These are phyloP conservation scores for Zymoseptoria passerinii DNA, from an alignment of 2,329 filamentous ascomycete genomes.

Conservation along the genomic window DNA sequence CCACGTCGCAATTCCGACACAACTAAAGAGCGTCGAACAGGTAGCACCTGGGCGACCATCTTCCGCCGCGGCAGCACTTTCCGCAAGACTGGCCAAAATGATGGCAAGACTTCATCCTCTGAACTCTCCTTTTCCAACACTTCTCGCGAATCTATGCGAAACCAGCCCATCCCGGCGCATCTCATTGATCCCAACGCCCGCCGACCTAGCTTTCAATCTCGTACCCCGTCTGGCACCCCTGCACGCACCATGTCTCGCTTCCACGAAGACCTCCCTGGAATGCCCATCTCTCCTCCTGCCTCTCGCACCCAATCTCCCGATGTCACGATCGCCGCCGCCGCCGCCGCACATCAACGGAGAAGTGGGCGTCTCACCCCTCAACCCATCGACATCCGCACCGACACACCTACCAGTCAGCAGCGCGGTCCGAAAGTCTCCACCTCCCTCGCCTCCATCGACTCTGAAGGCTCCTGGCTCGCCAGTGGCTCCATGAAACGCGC, in stretches of 20 bases:
- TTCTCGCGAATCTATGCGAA: slow-evolving; percentile 75
- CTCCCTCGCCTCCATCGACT: slow-evolving; percentile 89
- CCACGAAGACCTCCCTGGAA: slow-evolving; percentile 81
- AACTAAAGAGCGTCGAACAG: slow-evolving; percentile 38
- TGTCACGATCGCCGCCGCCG: slow-evolving; percentile 39
- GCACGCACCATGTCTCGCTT: slow-evolving; percentile 85
- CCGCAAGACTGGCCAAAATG: slow-evolving; percentile 36
- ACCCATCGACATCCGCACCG: slow-evolving; percentile 20
- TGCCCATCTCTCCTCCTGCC: slow-evolving; percentile 70
- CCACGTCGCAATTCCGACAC: slow-evolving; percentile 33
- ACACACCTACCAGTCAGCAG: slow-evolving; percentile 32
- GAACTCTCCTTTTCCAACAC: slow-evolving; percentile 76
- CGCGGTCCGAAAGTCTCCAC: slow-evolving; percentile 51
- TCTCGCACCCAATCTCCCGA: slow-evolving; percentile 75
- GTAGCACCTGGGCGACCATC: slow-evolving; percentile 58
- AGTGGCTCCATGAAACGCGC: slow-evolving; percentile 55
- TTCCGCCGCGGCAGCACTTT: slow-evolving; percentile 55
- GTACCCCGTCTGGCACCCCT: slow-evolving; percentile 50
- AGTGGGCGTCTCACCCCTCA: slow-evolving; percentile 23
- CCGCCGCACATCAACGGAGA: slow-evolving; percentile 34
- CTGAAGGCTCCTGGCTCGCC: slow-evolving; percentile 83
- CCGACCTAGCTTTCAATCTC: slow-evolving; percentile 28
- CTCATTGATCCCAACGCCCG: slow-evolving; percentile 33
- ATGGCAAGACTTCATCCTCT: slow-evolving; percentile 49
- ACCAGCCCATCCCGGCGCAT: slow-evolving; percentile 45